A percentile compares a stretch with the other conserved stretches of the same genome.
phyloP scores from a whole-genome alignment of 2,329 filamentous ascomycete species.

The Hymenotorrendiella dingleyae region DNA sequence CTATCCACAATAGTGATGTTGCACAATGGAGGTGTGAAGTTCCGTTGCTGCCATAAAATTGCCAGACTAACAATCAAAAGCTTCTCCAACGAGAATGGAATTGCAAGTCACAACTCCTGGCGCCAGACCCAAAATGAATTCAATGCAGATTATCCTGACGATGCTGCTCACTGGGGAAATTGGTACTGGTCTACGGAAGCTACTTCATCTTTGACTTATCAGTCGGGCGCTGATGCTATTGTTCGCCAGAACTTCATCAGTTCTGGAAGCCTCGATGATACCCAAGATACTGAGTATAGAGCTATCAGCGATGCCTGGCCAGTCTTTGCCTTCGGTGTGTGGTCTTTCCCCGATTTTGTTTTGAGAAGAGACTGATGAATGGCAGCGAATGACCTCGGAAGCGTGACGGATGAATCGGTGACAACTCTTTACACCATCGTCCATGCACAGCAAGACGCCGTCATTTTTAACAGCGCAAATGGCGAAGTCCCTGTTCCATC shows the following conservation, averaged over 20 bases:
- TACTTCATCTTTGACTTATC: slow-evolving; percentile 50
- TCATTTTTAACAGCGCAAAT: slow-evolving; percentile 28
- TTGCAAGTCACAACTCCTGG: slow-evolving; percentile 21
- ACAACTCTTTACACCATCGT: slow-evolving; percentile 24
- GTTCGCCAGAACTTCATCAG: slow-evolving; percentile 62
- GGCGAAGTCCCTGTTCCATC: slow-evolving; percentile 62
- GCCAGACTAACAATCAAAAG: too few species aligned
- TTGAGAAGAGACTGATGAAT: neutral
- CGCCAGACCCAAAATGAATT: slow-evolving; percentile 25
- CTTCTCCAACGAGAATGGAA: slow-evolving; percentile 19
- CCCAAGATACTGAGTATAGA: slow-evolving; percentile 59
- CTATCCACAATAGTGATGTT: slow-evolving; percentile 49
- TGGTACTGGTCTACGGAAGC: slow-evolving; percentile 70
- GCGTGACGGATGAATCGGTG: slow-evolving; percentile 15
- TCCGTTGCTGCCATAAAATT: too few species aligned
- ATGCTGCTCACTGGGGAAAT: slow-evolving; percentile 70
- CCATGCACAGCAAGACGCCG: slow-evolving; percentile 25
- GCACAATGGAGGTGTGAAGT: slow-evolving; percentile 59
- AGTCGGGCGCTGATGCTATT: slow-evolving; percentile 59
- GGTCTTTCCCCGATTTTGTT: too few species aligned
- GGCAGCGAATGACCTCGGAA: slow-evolving; percentile 21
- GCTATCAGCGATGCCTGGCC: slow-evolving; percentile 66
- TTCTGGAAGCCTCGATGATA: slow-evolving; percentile 57
- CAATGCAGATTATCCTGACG: slow-evolving; percentile 26
- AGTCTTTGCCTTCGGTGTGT: slow-evolving; percentile 63